Evolutionary conservation across 176 grass and related monocot genomes (phyloP).

Genomic region (Eleusine coracana): DNA sequence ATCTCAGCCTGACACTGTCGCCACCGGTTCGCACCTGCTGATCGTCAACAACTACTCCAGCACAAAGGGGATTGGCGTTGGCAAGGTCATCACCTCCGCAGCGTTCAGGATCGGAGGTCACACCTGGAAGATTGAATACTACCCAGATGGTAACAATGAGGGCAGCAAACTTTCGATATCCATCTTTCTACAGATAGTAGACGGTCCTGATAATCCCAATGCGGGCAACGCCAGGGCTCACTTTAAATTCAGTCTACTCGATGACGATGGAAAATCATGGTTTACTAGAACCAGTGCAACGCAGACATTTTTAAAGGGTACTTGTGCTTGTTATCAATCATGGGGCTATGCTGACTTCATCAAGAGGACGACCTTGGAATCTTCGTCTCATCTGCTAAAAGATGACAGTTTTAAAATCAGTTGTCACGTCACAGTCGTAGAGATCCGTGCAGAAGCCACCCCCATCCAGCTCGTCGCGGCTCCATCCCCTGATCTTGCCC

Average conservation of each 20-base stretch:
- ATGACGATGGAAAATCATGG: not conserved
- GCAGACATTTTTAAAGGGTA: no score
- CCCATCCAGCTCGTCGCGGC: no score
- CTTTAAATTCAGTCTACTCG: not conserved
- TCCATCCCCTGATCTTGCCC: no score
- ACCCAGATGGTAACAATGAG: not conserved
- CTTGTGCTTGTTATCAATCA: no score
- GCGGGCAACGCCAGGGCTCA: not conserved
- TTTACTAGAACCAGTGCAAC: no score
- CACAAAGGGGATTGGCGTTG: not conserved
- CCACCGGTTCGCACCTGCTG: not conserved
- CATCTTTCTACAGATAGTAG: not conserved
- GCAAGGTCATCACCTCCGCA: not conserved
- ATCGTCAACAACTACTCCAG: not conserved
- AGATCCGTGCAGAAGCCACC: no score
- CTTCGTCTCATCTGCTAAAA: not conserved
- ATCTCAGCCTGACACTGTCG: not conserved
- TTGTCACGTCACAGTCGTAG: not conserved
- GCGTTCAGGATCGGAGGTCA: constrained; percentile 24
- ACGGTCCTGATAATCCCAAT: not conserved
- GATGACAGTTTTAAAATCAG: not conserved
- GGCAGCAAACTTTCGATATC: not conserved
- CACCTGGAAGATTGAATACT: constrained; percentile 11
- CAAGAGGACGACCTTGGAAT: not conserved
- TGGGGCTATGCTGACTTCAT: not conserved